Conservation (phyloP, 2,329 filamentous ascomycete genomes). For the Pseudocercospora eumusae region DNA sequence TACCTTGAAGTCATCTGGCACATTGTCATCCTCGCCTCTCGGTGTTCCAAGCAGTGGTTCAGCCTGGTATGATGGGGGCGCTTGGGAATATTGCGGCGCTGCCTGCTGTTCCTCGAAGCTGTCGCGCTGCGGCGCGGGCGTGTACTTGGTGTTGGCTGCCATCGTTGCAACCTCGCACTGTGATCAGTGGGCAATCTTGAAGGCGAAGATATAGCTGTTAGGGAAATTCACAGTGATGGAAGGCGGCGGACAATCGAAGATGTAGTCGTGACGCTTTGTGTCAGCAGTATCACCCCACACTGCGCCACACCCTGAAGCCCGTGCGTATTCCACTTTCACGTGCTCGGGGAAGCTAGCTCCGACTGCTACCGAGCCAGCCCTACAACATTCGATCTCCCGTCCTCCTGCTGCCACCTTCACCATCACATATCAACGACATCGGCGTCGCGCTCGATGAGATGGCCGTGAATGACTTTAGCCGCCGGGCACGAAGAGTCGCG, state of each 20-base stretch:
- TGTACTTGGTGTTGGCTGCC: conserved; percentile 78
- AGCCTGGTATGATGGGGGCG: conserved; percentile 79
- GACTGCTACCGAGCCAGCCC: background rate
- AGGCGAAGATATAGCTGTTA: background rate
- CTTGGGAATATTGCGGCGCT: conserved; percentile 66
- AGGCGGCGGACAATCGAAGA: conserved; percentile 5
- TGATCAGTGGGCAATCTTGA: background rate
- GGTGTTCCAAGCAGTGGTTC: conserved; percentile 64
- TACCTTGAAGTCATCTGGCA: conserved; percentile 97
- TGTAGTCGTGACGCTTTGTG: conserved; percentile 8
- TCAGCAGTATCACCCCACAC: conserved; percentile 1
- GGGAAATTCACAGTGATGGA: background rate
- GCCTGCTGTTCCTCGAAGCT: conserved; percentile 65
- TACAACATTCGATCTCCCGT: background rate
- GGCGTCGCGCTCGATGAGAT: background rate
- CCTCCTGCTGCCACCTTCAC: background rate
- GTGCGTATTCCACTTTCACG: conserved; percentile 7
- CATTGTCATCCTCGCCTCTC: conserved; percentile 80
- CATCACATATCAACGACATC: background rate
- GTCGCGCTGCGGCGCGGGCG: conserved; percentile 80
- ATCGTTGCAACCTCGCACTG: conserved; percentile 48
- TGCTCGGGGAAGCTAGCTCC: background rate
- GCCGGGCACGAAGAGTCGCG: background rate
- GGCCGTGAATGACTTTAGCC: background rate
- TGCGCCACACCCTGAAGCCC: background rate